phyloP scores from a whole-genome alignment of 1,139 yeast species.

The Hyphopichia fennica region DNA sequence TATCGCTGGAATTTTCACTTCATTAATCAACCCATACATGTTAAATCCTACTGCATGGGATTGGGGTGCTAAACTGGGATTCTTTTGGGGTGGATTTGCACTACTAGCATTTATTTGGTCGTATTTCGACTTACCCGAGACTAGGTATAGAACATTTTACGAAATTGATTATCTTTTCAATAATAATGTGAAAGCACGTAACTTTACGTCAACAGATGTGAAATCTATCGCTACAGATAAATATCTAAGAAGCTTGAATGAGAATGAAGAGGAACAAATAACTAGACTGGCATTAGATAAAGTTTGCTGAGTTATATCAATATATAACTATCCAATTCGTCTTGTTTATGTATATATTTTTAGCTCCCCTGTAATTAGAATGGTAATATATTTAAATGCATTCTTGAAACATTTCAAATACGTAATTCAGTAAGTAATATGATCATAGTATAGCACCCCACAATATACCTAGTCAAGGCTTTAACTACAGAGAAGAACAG shows the following conservation, averaged over 20 bases:
- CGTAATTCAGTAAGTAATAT: no score
- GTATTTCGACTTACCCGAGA: conserved; percentile 59
- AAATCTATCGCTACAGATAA: conserved; percentile 20
- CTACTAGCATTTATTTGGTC: conserved; percentile 43
- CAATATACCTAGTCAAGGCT: no score
- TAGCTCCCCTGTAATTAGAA: no score
- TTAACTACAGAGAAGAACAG: no score
- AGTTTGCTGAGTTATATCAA: neutral
- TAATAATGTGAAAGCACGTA: conserved; percentile 43
- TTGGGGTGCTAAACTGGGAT: conserved; percentile 60
- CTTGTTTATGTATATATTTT: no score
- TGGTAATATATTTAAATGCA: no score
- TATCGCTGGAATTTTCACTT: conserved; percentile 41
- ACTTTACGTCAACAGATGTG: conserved; percentile 30
- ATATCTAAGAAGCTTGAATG: neutral
- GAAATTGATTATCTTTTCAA: conserved; percentile 57
- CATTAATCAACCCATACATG: conserved; percentile 56
- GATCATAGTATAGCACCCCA: no score
- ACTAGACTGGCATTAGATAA: neutral
- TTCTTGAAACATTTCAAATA: no score
- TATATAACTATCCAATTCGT: neutral
- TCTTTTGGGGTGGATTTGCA: conserved; percentile 55
- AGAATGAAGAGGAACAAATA: neutral
- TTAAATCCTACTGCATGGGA: conserved; percentile 59
- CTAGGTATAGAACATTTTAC: conserved; percentile 56